Evolutionary conservation across 352 stramenopile genomes (phyloP).

Genomic region (Thalassiosira pacifica): DNA sequence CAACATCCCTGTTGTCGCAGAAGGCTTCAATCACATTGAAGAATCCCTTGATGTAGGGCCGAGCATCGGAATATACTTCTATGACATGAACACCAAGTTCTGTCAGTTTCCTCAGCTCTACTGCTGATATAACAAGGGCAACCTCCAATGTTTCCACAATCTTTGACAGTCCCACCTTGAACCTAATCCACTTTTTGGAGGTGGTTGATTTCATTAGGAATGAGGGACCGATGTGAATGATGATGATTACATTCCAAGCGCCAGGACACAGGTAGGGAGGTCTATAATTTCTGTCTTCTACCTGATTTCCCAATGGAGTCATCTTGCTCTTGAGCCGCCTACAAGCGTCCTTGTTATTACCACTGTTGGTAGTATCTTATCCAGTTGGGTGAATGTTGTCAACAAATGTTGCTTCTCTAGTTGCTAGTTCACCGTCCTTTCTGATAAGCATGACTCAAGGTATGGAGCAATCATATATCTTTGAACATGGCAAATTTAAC

Average conservation of each 20-base stretch:
- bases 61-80: not conserved
- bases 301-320: slow-evolving; percentile 23
- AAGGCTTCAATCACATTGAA: no score
- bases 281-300: slow-evolving; percentile 12
- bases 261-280: not conserved
- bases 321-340: slow-evolving; percentile 2
- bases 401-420: slow-evolving; percentile 6
- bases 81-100: not conserved
- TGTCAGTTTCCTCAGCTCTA: not conserved
- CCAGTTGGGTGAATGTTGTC: not conserved
- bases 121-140: not conserved
- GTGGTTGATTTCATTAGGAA: slow-evolving; percentile 28
- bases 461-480: slow-evolving; percentile 18
- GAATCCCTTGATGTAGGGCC: not conserved
- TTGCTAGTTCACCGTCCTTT: slow-evolving; percentile 24
- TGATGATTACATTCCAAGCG: slow-evolving; percentile 1
- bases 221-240: not conserved
- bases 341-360: not conserved
- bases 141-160: not conserved
- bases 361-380: not conserved
- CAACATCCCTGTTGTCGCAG: not conserved
- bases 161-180: not conserved
- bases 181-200: slow-evolving; percentile 27
- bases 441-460: slow-evolving; percentile 9
- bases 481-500: not conserved